Percentiles rank a stretch among this genome's conserved stretches.
phyloP scores from a whole-genome alignment of 306 rosid genomes.

The Vigna radiata region DNA sequence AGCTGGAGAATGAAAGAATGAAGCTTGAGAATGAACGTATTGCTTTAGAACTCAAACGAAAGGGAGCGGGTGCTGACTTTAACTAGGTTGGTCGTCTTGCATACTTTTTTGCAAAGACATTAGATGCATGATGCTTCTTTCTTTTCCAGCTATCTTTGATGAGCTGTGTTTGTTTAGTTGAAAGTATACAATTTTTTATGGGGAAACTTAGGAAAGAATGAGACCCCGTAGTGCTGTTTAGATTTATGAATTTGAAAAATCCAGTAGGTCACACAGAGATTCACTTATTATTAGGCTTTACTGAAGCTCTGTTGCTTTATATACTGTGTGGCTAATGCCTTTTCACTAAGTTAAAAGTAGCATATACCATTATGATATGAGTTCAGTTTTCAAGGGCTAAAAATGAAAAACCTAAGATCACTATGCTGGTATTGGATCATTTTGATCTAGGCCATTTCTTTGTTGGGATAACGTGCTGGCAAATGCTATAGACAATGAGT shows the following conservation, averaged over 20 bases:
- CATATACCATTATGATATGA: neutral
- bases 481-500: neutral
- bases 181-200: constrained; percentile 38
- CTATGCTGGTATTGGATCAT: neutral
- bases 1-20: constrained; percentile 86
- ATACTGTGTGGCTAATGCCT: constrained; percentile 27
- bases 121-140: constrained; percentile 31
- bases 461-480: neutral
- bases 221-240: constrained; percentile 31
- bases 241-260: constrained; percentile 45
- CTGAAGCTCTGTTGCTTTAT: constrained; percentile 38
- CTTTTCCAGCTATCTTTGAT: neutral
- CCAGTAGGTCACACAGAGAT: constrained; percentile 39
- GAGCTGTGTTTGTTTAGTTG: constrained; percentile 46
- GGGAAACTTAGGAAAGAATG: constrained; percentile 39
- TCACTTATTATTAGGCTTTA: constrained; percentile 32
- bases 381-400: neutral
- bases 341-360: neutral
- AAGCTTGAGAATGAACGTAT: constrained; percentile 81
- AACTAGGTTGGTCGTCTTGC: constrained; percentile 49
- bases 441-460: neutral
- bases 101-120: constrained; percentile 35
- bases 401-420: neutral
- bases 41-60: constrained; percentile 71
- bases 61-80: constrained; percentile 63